Percentiles rank a stretch among this genome's conserved stretches.
phyloP scores from a whole-genome alignment of 495 filamentous ascomycete species.

The Glonium stellatum region DNA sequence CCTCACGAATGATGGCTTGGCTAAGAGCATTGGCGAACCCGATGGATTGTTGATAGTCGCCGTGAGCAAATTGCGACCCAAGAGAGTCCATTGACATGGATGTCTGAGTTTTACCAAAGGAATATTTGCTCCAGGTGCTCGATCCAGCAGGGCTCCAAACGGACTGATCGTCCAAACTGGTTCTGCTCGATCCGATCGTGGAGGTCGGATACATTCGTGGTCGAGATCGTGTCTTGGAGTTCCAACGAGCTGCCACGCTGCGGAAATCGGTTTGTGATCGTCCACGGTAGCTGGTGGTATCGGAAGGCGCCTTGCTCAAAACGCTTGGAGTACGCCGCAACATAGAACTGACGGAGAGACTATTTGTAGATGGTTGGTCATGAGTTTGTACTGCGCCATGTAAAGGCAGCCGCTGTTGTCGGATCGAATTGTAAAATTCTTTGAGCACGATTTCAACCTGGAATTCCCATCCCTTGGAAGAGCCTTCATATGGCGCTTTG shows the following conservation, averaged over 20 bases:
- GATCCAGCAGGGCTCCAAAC: constrained; percentile 86
- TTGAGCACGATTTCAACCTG: constrained; percentile 86
- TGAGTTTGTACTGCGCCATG: constrained; percentile 47
- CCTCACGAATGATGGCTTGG: constrained; percentile 90
- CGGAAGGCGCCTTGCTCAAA: constrained; percentile 77
- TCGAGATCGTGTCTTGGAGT: constrained; percentile 76
- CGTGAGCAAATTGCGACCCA: constrained; percentile 65
- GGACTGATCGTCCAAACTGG: constrained; percentile 86
- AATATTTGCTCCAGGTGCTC: constrained; percentile 92
- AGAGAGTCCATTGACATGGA: constrained; percentile 88
- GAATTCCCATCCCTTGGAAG: constrained; percentile 74
- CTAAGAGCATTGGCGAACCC: constrained; percentile 96
- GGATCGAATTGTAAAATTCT: constrained; percentile 85
- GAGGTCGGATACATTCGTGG: constrained; percentile 71
- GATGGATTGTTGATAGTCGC: constrained; percentile 91
- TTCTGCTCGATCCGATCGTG: constrained; percentile 82
- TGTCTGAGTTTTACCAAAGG: constrained; percentile 78
- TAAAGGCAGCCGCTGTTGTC: constrained; percentile 74
- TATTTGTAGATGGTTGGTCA: constrained; percentile 39
- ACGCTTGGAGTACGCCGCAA: constrained; percentile 84
- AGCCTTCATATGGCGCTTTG: constrained; percentile 68
- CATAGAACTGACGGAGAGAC: constrained; percentile 46
- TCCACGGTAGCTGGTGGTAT: constrained; percentile 62
- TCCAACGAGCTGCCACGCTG: constrained; percentile 65
- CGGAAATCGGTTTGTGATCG: constrained; percentile 57